Evolutionary conservation across 2,329 filamentous ascomycete genomes (phyloP).

Genomic region (Aspergillus niger): DNA sequence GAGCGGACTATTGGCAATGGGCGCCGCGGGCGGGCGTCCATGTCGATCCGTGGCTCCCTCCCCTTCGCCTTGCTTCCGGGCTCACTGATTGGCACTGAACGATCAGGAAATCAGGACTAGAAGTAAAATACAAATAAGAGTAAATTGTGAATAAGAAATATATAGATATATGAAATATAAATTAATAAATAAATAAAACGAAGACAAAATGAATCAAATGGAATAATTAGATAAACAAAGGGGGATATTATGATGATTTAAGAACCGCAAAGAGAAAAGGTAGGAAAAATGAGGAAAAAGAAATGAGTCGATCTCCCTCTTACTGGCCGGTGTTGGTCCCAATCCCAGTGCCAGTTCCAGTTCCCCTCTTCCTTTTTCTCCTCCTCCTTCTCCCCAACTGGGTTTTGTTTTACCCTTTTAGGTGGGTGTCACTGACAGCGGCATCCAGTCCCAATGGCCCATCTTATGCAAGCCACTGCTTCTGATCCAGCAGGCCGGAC

Average conservation of each 20-base stretch:
- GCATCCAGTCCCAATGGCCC: slow-evolving; percentile 28
- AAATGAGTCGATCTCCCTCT: background rate
- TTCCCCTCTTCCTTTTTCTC: slow-evolving; percentile 7
- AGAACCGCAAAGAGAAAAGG: background rate
- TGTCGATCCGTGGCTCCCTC: slow-evolving; percentile 37
- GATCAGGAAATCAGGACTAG: background rate
- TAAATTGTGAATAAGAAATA: background rate
- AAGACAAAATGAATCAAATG: no score
- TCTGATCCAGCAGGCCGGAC: slow-evolving; percentile 18
- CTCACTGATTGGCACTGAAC: slow-evolving; percentile 32
- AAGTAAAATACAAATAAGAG: background rate
- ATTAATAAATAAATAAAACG: no score
- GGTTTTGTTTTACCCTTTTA: slow-evolving; percentile 21
- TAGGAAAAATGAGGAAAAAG: background rate
- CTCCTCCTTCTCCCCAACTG: slow-evolving; percentile 17
- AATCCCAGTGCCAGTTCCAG: background rate
- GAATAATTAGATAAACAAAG: no score
- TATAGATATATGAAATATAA: no score
- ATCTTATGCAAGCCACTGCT: slow-evolving; percentile 37
- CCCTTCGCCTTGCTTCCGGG: slow-evolving; percentile 34
- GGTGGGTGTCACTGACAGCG: slow-evolving; percentile 32
- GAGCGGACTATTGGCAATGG: slow-evolving; percentile 42
- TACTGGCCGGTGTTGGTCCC: background rate
- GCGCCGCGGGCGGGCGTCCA: slow-evolving; percentile 33
- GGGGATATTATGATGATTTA: no score